A percentile compares a stretch with the other conserved stretches of the same genome.
Evolutionary conservation across 2,329 filamentous ascomycete species (phyloP).

Genomic region (Bimuria novae-zelandiae): DNA sequence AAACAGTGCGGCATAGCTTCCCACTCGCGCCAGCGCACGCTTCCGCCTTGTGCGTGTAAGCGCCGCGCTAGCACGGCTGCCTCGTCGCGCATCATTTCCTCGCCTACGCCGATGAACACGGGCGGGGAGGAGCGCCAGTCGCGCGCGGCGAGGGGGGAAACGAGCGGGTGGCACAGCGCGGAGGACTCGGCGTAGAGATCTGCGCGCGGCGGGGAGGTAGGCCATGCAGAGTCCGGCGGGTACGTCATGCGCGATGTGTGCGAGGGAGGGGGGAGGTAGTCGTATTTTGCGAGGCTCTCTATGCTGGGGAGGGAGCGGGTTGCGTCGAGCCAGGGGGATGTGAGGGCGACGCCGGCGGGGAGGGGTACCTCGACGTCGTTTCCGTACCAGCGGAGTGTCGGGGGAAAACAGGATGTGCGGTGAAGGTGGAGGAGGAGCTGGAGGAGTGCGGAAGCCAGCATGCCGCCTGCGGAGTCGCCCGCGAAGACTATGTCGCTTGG

Average conservation of each 20-base stretch:
- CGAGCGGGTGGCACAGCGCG: slow-evolving; percentile 67
- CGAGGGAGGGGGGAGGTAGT: slow-evolving; percentile 63
- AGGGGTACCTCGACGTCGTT: slow-evolving; percentile 63
- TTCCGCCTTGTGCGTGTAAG: slow-evolving; percentile 61
- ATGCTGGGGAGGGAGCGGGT: slow-evolving; percentile 66
- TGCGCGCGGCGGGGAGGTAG: no score
- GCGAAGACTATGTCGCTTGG: slow-evolving; percentile 70
- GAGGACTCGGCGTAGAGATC: no score
- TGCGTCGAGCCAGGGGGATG: slow-evolving; percentile 74
- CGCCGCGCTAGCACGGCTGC: slow-evolving; percentile 63
- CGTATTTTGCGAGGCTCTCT: slow-evolving; percentile 58
- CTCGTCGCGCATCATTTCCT: slow-evolving; percentile 75
- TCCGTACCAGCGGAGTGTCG: slow-evolving; percentile 66
- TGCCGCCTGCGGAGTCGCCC: slow-evolving; percentile 78
- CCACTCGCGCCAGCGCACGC: slow-evolving; percentile 71
- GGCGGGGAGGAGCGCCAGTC: slow-evolving; percentile 69
- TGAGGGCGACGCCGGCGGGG: slow-evolving; percentile 66
- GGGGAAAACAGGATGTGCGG: slow-evolving; percentile 47
- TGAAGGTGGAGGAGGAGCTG: slow-evolving; percentile 71
- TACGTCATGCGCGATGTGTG: slow-evolving; percentile 42
- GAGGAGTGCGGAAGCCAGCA: slow-evolving; percentile 68
- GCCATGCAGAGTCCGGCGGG: slow-evolving; percentile 57
- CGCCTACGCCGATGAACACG: slow-evolving; percentile 69
- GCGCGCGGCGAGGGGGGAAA: slow-evolving; percentile 61
- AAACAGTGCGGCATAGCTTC: slow-evolving; percentile 82